These are phyloP conservation scores for Pleurotus citrinopileatus DNA, from an alignment of 768 basidiomycete species.

Conservation along the genomic window DNA sequence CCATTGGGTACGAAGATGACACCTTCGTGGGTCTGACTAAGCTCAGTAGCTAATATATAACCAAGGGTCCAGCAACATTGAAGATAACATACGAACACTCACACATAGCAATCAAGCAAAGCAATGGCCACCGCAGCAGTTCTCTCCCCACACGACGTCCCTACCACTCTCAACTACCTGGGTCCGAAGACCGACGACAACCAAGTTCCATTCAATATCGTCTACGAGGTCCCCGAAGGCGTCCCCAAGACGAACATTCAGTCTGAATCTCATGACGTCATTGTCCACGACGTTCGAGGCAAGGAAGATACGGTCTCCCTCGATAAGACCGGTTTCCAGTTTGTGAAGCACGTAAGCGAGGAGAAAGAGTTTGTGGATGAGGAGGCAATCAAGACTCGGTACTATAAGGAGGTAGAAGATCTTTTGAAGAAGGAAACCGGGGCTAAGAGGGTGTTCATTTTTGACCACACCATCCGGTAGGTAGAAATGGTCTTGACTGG, in stretches of 20 bases:
- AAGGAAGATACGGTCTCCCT: conserved; percentile 28
- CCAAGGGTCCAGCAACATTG: neutral
- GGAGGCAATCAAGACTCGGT: conserved; percentile 30
- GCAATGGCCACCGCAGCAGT: conserved; percentile 11
- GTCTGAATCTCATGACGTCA: conserved; percentile 15
- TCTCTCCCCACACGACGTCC: conserved; percentile 8
- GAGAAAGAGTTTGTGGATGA: conserved; percentile 31
- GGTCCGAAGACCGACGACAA: conserved; percentile 7
- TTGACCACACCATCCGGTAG: conserved; percentile 34
- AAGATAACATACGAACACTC: neutral
- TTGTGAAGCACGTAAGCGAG: conserved; percentile 20
- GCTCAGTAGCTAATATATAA: neutral
- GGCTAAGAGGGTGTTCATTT: conserved; percentile 36
- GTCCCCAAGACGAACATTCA: conserved; percentile 20
- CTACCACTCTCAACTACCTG: conserved; percentile 6
- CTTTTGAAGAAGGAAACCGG: conserved; percentile 35
- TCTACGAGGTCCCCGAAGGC: conserved; percentile 11
- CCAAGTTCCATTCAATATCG: conserved; percentile 15
- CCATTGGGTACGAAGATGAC: neutral
- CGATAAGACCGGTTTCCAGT: conserved; percentile 34
- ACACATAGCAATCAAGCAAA: neutral
- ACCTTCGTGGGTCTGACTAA: neutral
- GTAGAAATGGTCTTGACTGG: neutral
- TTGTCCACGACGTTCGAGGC: conserved; percentile 31
- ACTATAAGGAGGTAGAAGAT: conserved; percentile 36